These are phyloP conservation scores for Vicia sativa DNA, from an alignment of 306 rosid species.

Conservation along the genomic window DNA sequence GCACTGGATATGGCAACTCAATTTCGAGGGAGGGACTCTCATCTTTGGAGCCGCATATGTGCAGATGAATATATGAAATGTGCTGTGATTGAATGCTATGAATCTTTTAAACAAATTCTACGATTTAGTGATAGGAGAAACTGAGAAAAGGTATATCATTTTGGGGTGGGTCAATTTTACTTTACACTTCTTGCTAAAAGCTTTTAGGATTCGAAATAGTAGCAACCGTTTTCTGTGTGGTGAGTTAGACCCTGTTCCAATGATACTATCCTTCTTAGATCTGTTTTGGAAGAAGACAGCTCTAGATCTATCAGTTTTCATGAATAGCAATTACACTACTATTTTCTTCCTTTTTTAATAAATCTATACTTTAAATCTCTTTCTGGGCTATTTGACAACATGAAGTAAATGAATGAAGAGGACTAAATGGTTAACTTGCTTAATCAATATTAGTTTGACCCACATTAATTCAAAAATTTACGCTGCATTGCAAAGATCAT, in stretches of 20 bases:
- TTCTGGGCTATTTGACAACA: slow-evolving; percentile 21
- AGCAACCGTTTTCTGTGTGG: background rate
- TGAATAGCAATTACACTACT: slow-evolving; percentile 3
- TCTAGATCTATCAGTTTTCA: slow-evolving; percentile 25
- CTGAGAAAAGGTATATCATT: slow-evolving; percentile 72
- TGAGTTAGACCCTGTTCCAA: slow-evolving; percentile 3
- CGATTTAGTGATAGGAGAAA: slow-evolving; percentile 76
- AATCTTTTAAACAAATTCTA: slow-evolving; percentile 79
- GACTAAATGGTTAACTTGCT: slow-evolving; percentile 15
- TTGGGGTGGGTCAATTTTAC: slow-evolving; percentile 29
- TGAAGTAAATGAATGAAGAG: slow-evolving; percentile 7
- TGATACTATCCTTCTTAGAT: slow-evolving; percentile 13
- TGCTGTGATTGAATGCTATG: slow-evolving; percentile 94
- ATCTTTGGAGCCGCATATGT: slow-evolving; percentile 95
- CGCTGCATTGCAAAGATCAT: slow-evolving; percentile 17
- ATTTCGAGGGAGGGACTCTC: slow-evolving; percentile 78
- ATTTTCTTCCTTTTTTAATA: slow-evolving; percentile 6
- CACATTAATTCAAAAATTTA: slow-evolving; percentile 31
- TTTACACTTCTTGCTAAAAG: slow-evolving; percentile 32
- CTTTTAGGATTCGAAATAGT: slow-evolving; percentile 25
- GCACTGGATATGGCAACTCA: slow-evolving; percentile 97
- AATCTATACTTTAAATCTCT: slow-evolving; percentile 22
- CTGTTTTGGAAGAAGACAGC: slow-evolving; percentile 12
- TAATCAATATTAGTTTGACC: slow-evolving; percentile 24
- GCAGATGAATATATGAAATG: slow-evolving; percentile 97